Evolutionary conservation across 331 rosid species (phyloP).

Genomic region (Quercus tomentella): DNA sequence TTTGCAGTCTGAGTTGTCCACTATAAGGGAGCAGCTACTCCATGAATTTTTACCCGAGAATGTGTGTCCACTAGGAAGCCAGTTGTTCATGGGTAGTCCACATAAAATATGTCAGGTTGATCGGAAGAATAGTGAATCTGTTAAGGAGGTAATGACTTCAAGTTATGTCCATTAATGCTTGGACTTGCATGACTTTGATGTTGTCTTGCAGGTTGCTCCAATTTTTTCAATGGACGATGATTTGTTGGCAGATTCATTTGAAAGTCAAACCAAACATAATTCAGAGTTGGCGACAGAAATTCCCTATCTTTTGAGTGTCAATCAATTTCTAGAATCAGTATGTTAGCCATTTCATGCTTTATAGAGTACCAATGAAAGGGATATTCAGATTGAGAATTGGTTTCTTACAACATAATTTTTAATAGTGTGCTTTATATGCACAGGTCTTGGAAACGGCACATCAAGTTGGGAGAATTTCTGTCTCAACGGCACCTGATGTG

Average conservation of each 20-base stretch:
- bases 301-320: constrained; percentile 60
- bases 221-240: constrained; percentile 55
- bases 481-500: constrained; percentile 44
- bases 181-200: constrained; percentile 14
- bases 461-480: constrained; percentile 59
- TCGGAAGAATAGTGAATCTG: constrained; percentile 13
- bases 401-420: not conserved
- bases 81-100: constrained; percentile 35
- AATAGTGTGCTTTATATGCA: constrained; percentile 7
- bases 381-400: not conserved
- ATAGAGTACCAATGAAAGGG: not conserved
- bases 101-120: constrained; percentile 35
- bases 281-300: constrained; percentile 33
- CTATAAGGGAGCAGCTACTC: constrained; percentile 54
- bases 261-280: constrained; percentile 40
- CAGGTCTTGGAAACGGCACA: constrained; percentile 69
- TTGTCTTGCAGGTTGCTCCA: constrained; percentile 44
- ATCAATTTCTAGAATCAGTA: constrained; percentile 91
- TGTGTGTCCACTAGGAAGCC: constrained; percentile 59
- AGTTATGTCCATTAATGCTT: constrained; percentile 9
- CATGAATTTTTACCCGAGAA: constrained; percentile 63
- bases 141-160: constrained; percentile 28
- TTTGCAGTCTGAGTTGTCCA: constrained; percentile 58
- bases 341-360: constrained; percentile 28
- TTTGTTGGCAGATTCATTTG: constrained; percentile 44